Evolutionary conservation across 306 rosid genomes (phyloP), one percentile per base, ranked within the genome.

Genomic region (Prunus fruticosa): DNA sequence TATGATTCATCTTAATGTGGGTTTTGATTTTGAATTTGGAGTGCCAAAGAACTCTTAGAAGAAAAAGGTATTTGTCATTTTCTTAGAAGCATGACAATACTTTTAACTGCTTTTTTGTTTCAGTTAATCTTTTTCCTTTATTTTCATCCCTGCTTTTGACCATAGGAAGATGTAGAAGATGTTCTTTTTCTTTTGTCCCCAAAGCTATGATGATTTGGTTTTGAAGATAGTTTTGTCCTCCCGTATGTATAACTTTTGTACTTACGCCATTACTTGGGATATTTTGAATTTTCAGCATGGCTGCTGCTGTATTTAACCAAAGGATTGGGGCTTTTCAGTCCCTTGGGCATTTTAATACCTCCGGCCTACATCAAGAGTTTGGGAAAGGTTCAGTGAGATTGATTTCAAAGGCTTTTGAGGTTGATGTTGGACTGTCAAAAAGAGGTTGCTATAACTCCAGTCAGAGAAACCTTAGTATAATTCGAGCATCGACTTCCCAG

Each of bases 401-500:
- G 79, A 76, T 57, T 66, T 54, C 83, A 14, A 92, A 77, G 79
- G 76, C 82, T 78, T 84, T 84, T 66, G 67, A 78, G 69, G 72
- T 81, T 69, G 78, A 84, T 73, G 78, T 82, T 80, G 91, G 86
- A 58, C 72, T 90, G 58, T 82, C 81, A 13, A 83, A 76, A 77
- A 79, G 83, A 47, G 86, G 83, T 81, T 80, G 78, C 74, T 67
- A 54, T 57, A 62, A 10, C 76, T 70, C 78, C 11, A 32, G 78
- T 56, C 64, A 11, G 64, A 84, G 87, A 72, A 86, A 56, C 32
- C 13, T 77, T 20, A 27, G 86, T 15, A 86, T 72, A 22, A 79
- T 84, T 86, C 88, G 78, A 86, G 87, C 93, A 58, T 88, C 91
- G 1, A 81, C 83, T 79, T 88, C 96, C 63, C 96, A 88, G 67